These are phyloP conservation scores for Acacia crassicarpa DNA, from an alignment of 306 rosid species.

Conservation along the genomic window DNA sequence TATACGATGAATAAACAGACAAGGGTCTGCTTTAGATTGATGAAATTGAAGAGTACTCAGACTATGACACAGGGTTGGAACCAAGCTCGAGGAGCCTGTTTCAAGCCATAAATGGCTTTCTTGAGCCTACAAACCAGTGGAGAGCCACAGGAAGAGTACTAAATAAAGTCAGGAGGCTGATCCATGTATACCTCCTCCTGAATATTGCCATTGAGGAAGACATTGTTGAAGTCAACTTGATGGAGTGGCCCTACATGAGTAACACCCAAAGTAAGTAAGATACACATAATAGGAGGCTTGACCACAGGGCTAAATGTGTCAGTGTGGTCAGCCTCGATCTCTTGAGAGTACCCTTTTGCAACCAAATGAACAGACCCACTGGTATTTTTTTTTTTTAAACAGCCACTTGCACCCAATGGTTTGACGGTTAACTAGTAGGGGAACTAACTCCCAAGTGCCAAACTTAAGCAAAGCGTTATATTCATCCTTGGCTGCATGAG, in stretches of 20 bases:
- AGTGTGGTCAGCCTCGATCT: neutral
- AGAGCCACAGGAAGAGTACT: accelerated
- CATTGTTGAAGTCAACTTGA: neutral
- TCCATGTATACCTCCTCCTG: neutral
- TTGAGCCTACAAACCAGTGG: neutral
- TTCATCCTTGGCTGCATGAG: too few species aligned
- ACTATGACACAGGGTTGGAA: neutral
- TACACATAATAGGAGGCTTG: neutral
- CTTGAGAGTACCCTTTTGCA: neutral
- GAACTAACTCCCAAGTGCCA: too few species aligned
- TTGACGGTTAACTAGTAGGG: accelerated
- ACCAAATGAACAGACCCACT: neutral
- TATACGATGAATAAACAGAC: neutral
- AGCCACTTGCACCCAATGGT: neutral
- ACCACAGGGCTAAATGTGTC: neutral
- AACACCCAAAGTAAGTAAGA: accelerated
- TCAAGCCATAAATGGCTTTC: neutral
- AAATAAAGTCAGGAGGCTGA: neutral
- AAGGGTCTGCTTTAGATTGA: neutral
- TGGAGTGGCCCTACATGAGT: neutral
- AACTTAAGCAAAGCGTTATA: too few species aligned
- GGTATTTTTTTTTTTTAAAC: neutral
- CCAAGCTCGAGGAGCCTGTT: neutral
- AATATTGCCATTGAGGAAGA: neutral
- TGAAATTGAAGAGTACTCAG: accelerated